Evolutionary conservation across 2,329 filamentous ascomycete genomes (phyloP).

Genomic region (Ramularia endophylla): DNA sequence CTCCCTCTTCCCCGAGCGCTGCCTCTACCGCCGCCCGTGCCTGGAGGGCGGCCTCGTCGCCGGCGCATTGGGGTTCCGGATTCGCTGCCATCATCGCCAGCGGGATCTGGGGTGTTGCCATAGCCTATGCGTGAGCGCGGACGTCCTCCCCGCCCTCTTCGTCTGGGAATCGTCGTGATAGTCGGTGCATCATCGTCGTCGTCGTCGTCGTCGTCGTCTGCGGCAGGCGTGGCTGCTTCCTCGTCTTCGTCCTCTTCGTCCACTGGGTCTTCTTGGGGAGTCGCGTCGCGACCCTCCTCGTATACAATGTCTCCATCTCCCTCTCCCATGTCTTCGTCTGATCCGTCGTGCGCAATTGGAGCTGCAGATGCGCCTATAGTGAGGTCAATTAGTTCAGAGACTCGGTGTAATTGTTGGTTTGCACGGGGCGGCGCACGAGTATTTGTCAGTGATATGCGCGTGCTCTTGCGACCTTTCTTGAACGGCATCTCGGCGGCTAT

Average conservation of each 20-base stretch:
- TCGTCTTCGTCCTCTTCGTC: constrained; percentile 20
- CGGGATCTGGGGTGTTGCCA: constrained; percentile 59
- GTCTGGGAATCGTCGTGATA: constrained; percentile 35
- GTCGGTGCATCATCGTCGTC: constrained; percentile 24
- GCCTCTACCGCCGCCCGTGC: constrained; percentile 25
- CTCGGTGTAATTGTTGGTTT: constrained; percentile 1
- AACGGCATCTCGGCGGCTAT: constrained; percentile 21
- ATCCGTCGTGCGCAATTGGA: constrained; percentile 14
- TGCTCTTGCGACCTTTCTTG: constrained; percentile 23
- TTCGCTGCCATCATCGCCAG: constrained; percentile 40
- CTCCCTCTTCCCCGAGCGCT: constrained; percentile 65
- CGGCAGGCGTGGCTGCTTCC: constrained; percentile 22
- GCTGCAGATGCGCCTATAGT: too few relatives aligned
- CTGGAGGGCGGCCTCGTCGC: constrained; percentile 44
- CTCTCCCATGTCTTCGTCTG: constrained; percentile 30
- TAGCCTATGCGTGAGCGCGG: constrained; percentile 55
- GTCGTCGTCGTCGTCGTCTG: constrained; percentile 27
- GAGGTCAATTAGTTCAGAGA: constrained; percentile 1
- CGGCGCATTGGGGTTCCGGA: constrained; percentile 45
- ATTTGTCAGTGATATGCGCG: constrained; percentile 16
- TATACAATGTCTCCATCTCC: constrained; percentile 18
- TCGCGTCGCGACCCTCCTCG: constrained; percentile 16
- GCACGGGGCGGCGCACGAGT: constrained; percentile 10
- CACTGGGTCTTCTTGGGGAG: constrained; percentile 13
- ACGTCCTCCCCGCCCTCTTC: constrained; percentile 33